Percentiles rank a stretch among this genome's conserved stretches.
Evolutionary conservation across 176 grass and related monocot genomes (phyloP).

Genomic region (Triticum aestivum): IWGSC_CS_RefSeq_v2.1 NC_057799.1:498534352-498534851

Average conservation of each 20-base stretch:
- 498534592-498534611: constrained; percentile 94
- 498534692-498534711: constrained; percentile 89
- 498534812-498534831: constrained; percentile 85
- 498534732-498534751: constrained; percentile 99
- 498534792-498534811: constrained; percentile 99
- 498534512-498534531: constrained; percentile 89
- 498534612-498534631: constrained; percentile 96
- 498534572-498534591: constrained; percentile 70
- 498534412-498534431: constrained; percentile 98
- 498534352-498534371: constrained; percentile 97
- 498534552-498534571: constrained; percentile 79
- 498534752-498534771: constrained; percentile 91
- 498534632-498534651: constrained; percentile 99
- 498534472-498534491: constrained; percentile 90
- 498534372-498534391: constrained; percentile 99
- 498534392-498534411: constrained; percentile 97
- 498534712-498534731: constrained; percentile 97
- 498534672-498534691: constrained; percentile 98
- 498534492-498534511: constrained; percentile 92
- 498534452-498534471: constrained; percentile 89
- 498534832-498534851: constrained; percentile 94
- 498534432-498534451: constrained; percentile 88
- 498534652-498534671: constrained; percentile 95
- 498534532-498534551: constrained; percentile 96
- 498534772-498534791: constrained; percentile 96